Conservation (phyloP, 192 early-diverging fungal species). For the Linnemannia zychae region DNA sequence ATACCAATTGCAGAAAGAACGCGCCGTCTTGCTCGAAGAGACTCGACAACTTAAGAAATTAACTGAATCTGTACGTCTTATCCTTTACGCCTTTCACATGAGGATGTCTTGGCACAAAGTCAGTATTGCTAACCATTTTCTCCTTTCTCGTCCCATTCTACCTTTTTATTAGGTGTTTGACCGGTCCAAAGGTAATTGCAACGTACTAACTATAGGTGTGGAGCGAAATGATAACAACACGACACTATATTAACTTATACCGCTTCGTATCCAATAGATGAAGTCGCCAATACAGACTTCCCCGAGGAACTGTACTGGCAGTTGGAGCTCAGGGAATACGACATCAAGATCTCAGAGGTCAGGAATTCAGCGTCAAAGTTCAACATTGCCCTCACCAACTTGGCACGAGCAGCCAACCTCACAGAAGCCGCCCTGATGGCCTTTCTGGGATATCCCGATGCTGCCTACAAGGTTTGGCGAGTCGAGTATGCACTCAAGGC, state of each 20-base stretch:
- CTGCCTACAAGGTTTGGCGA: constrained; percentile 50
- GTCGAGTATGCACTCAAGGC: constrained; percentile 51
- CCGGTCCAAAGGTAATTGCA: constrained; percentile 38
- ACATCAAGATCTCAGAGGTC: constrained; percentile 31
- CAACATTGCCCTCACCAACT: constrained; percentile 30
- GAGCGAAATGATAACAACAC: not conserved
- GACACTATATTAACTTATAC: not conserved
- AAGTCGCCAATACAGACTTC: constrained; percentile 47
- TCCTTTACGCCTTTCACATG: not conserved
- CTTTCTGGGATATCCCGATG: constrained; percentile 47
- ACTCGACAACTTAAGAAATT: constrained; percentile 49
- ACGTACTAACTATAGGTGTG: not conserved
- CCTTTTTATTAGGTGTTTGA: constrained; percentile 29
- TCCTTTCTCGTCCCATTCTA: not conserved
- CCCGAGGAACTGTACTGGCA: constrained; percentile 54
- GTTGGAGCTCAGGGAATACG: constrained; percentile 48
- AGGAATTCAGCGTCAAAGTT: constrained; percentile 26
- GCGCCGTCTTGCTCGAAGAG: constrained; percentile 29
- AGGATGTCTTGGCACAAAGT: not conserved
- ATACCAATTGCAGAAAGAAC: constrained; percentile 34
- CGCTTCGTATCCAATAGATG: constrained; percentile 9
- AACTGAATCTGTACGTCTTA: constrained; percentile 36
- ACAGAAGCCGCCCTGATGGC: constrained; percentile 50
- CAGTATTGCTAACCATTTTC: not conserved
- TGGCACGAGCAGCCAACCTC: constrained; percentile 46